phyloP scores from a whole-genome alignment of 2,329 filamentous ascomycete species.

The Fusarium sp. region DNA sequence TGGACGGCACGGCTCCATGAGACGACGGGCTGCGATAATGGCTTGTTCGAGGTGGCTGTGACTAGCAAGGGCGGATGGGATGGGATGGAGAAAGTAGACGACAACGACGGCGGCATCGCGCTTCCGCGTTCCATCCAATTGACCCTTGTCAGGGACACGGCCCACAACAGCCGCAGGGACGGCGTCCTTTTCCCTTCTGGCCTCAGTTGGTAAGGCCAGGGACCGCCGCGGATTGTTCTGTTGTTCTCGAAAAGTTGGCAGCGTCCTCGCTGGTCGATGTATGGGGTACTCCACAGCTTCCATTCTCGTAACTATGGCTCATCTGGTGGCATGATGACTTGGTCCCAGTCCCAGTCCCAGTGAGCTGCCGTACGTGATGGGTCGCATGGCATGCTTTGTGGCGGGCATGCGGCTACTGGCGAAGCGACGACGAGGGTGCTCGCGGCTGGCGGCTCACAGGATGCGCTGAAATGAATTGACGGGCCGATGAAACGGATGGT shows the following conservation, averaged over 20 bases:
- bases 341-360: background rate
- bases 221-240: background rate
- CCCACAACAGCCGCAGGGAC: slow-evolving; percentile 34
- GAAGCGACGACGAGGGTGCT: background rate
- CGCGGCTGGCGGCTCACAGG: slow-evolving; percentile 5
- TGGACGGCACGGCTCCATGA: slow-evolving; percentile 1
- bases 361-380: background rate
- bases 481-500: slow-evolving; percentile 36
- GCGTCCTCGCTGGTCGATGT: slow-evolving; percentile 4
- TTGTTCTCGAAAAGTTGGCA: slow-evolving; percentile 25
- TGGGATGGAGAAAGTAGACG: slow-evolving; percentile 7
- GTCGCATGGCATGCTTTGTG: background rate
- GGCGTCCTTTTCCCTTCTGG: slow-evolving; percentile 22
- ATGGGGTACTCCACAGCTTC: background rate
- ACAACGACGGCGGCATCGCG: slow-evolving; percentile 26
- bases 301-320: background rate
- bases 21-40: slow-evolving; percentile 5
- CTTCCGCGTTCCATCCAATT: slow-evolving; percentile 30
- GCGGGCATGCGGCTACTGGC: background rate
- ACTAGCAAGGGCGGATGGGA: slow-evolving; percentile 12
- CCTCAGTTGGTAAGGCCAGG: background rate
- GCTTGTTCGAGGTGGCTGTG: slow-evolving; percentile 1
- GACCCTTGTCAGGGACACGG: slow-evolving; percentile 15
- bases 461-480: slow-evolving; percentile 19
- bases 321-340: background rate